Percentiles rank a stretch among this genome's conserved stretches.
Evolutionary conservation across 352 stramenopile genomes (phyloP).

Genomic region (Pilasporangium apinafurcum): DNA sequence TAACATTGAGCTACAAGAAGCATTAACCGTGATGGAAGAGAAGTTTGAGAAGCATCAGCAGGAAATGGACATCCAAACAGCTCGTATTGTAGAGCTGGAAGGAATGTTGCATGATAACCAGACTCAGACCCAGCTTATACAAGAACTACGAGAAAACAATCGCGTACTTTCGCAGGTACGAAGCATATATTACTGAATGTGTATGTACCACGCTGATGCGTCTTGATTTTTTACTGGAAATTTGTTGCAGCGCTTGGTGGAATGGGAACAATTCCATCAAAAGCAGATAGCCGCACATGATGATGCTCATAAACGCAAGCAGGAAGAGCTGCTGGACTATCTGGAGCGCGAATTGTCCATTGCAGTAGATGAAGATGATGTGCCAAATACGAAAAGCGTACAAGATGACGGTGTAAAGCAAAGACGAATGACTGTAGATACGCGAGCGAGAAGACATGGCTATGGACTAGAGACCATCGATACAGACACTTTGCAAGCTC

Average conservation of each 20-base stretch:
- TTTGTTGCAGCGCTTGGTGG: slow-evolving; percentile 28
- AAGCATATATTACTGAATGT: background rate
- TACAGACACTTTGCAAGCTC: slow-evolving; percentile 15
- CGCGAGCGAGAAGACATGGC: slow-evolving; percentile 10
- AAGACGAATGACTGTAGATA: background rate
- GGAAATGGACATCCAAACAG: slow-evolving; percentile 52
- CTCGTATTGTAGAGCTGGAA: slow-evolving; percentile 60
- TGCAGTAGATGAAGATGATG: background rate
- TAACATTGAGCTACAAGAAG: slow-evolving; percentile 72
- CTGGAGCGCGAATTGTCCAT: slow-evolving; percentile 32
- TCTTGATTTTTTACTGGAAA: slow-evolving; percentile 2
- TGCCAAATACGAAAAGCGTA: background rate
- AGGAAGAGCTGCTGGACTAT: slow-evolving; percentile 48
- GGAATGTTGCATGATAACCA: slow-evolving; percentile 38
- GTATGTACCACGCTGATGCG: background rate
- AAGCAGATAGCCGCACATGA: slow-evolving; percentile 29
- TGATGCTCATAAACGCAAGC: slow-evolving; percentile 25
- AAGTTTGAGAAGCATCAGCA: slow-evolving; percentile 31
- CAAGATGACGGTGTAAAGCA: slow-evolving; percentile 3
- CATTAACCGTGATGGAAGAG: slow-evolving; percentile 42
- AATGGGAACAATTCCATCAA: slow-evolving; percentile 56
- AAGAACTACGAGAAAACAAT: slow-evolving; percentile 29
- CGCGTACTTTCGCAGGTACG: slow-evolving; percentile 36
- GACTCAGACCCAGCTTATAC: slow-evolving; percentile 26
- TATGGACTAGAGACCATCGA: too few species aligned